These are phyloP conservation scores for Phytophthora tubulina DNA, from an alignment of 352 stramenopile genomes.

Conservation along the genomic window DNA sequence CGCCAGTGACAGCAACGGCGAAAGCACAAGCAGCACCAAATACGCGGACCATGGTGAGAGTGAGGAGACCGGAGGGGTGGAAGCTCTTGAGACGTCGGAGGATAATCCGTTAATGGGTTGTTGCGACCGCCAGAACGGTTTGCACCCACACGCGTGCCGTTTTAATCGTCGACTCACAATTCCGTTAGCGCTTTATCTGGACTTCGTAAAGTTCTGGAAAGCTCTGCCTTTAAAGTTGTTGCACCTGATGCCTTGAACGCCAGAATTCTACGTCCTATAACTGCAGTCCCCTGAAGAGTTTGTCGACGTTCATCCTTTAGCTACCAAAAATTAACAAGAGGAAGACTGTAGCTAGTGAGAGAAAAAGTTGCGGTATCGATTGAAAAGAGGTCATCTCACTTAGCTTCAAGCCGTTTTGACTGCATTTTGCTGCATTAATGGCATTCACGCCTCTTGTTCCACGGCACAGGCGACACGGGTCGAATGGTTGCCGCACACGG, in stretches of 20 bases:
- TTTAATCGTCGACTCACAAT: too few relatives aligned
- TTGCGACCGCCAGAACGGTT: background rate
- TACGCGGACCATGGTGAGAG: constrained; percentile 12
- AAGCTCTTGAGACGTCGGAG: constrained; percentile 18
- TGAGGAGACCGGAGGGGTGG: background rate
- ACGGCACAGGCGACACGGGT: constrained; percentile 55
- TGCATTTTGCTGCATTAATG: background rate
- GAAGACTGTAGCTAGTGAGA: too few relatives aligned
- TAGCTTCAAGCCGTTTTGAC: too few relatives aligned
- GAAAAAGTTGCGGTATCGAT: too few relatives aligned
- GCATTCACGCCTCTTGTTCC: constrained; percentile 21
- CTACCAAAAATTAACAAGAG: too few relatives aligned
- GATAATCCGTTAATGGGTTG: constrained; percentile 29
- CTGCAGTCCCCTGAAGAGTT: too few relatives aligned
- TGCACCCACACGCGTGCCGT: too few relatives aligned
- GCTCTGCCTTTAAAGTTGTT: constrained; percentile 23
- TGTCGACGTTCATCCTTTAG: too few relatives aligned
- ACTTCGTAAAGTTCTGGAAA: constrained; percentile 3
- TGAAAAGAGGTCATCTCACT: too few relatives aligned
- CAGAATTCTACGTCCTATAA: too few relatives aligned
- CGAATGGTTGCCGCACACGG: constrained; percentile 38
- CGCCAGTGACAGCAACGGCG: background rate
- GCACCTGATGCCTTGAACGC: background rate
- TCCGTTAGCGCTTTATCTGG: constrained; percentile 4
- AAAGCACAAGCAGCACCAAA: constrained; percentile 6